Base-by-base conservation (phyloP, 352 stramenopile genomes). In the Hyphochytrium catenoides region DNA sequence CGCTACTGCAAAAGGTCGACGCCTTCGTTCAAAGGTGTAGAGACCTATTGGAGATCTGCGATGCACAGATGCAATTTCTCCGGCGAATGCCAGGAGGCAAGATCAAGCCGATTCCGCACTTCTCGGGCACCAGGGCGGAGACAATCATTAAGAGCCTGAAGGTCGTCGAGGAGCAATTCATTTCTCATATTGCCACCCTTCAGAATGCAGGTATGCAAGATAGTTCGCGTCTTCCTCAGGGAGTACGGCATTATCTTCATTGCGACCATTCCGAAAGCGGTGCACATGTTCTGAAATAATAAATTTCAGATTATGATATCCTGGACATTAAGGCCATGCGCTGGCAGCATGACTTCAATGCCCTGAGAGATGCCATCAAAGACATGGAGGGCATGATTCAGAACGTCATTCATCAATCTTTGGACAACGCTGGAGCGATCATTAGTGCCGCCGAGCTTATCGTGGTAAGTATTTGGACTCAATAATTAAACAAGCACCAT, bases 291-390 rank as follows among this genome's bases (percentile, higher is more conserved):
- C n/a, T n/a, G n/a, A n/a, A n/a, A n/a, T n/a, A n/a, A n/a, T n/a
- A n/a, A n/a, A n/a, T n/a, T n/a, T n/a, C 94, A 8, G 71, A 94
- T 31, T 94, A 94, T 47, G 66, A 91, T 22, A 83, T 95, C 20
- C 48, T 95, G 1, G 81, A 95, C 34, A 81, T 95, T 22, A 93
- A 91, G 36, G 86, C 82, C 25, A 88, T 69, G 2, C 74, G 71
- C 38, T 95, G 84, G 84, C 83, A 95, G 39, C 74, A 78, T 31
- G 79, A 95, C 53, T 95, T 90, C 39, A 93, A 90, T 37, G 56
- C 59, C 3, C 93, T 95, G 50, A 94, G 93, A 53, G 91, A 87
- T 39, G 74, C 72, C 15, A 78, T 95, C 50, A 95, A 94, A 47
- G 84, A 95, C 41, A 52, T 95, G 2, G 84, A 95, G 37, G 81